Percentiles rank a stretch among this genome's conserved stretches.
Evolutionary conservation across 768 basidiomycete species (phyloP).

Genomic region (Calocera viscosa): DNA sequence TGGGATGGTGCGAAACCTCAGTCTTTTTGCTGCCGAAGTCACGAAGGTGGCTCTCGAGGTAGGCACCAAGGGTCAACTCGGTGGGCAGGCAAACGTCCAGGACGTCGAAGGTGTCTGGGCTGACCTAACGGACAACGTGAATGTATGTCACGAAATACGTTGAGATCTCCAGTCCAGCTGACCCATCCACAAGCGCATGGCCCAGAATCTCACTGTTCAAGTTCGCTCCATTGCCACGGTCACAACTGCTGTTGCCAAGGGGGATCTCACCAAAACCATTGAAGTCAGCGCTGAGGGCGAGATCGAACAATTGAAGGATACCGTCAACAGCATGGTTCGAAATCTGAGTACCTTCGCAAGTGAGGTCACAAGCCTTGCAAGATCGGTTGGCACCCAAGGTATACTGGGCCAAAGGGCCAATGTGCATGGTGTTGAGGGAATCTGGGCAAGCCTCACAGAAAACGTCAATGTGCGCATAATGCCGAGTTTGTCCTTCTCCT

Average conservation of each 20-base stretch:
- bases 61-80: conserved; percentile 80
- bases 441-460: conserved; percentile 61
- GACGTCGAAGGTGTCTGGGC: conserved; percentile 41
- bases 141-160: conserved; percentile 37
- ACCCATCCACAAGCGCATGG: conserved; percentile 25
- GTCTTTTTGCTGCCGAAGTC: conserved; percentile 63
- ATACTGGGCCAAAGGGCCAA: conserved; percentile 85
- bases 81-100: conserved; percentile 80
- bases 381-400: conserved; percentile 96
- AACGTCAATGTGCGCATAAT: conserved; percentile 61
- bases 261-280: conserved; percentile 34
- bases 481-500: not conserved
- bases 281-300: conserved; percentile 37
- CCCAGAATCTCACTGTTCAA: conserved; percentile 32
- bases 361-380: conserved; percentile 52
- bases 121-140: conserved; percentile 63
- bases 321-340: conserved; percentile 38
- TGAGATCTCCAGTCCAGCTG: conserved; percentile 19
- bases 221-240: conserved; percentile 31
- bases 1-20: conserved; percentile 81
- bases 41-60: conserved; percentile 78
- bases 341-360: conserved; percentile 31
- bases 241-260: conserved; percentile 31
- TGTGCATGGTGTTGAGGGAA: conserved; percentile 89
- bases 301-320: conserved; percentile 35